phyloP scores from a whole-genome alignment of 768 basidiomycete species.

The Lactarius evosmus region DNA sequence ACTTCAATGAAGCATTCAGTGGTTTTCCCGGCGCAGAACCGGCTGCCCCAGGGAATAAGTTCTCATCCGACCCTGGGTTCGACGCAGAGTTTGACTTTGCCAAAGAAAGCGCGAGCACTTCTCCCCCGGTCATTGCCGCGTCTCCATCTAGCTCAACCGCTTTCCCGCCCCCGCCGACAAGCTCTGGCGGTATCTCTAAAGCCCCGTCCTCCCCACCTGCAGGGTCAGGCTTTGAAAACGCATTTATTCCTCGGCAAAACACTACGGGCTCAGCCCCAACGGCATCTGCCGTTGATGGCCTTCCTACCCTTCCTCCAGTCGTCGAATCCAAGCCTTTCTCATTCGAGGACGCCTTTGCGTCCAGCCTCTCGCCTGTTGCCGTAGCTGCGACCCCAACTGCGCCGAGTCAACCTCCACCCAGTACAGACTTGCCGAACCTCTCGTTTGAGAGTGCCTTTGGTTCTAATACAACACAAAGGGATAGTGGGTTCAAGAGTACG shows the following conservation, averaged over 20 bases:
- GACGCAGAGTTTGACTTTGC: slow-evolving; percentile 66
- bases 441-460: slow-evolving; percentile 52
- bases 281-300: slow-evolving; percentile 15
- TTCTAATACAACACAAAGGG: slow-evolving; percentile 24
- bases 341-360: slow-evolving; percentile 14
- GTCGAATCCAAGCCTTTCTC: slow-evolving; percentile 24
- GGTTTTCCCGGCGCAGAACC: slow-evolving; percentile 43
- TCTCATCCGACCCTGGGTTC: slow-evolving; percentile 65
- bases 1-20: slow-evolving; percentile 74
- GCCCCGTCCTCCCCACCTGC: slow-evolving; percentile 15
- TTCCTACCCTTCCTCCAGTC: slow-evolving; percentile 18
- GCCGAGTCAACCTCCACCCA: slow-evolving; percentile 15
- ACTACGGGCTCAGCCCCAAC: slow-evolving; percentile 12
- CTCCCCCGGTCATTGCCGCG: neutral
- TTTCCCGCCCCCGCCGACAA: slow-evolving; percentile 18
- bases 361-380: neutral
- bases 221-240: slow-evolving; percentile 37
- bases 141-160: slow-evolving; percentile 14
- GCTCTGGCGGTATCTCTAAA: neutral
- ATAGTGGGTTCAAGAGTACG: slow-evolving; percentile 39
- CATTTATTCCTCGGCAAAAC: slow-evolving; percentile 31
- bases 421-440: slow-evolving; percentile 21
- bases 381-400: slow-evolving; percentile 20
- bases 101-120: slow-evolving; percentile 31
- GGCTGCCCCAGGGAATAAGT: slow-evolving; percentile 39